Conservation (phyloP, 106 monocot species). For the Dioscorea zingiberensis region DNA sequence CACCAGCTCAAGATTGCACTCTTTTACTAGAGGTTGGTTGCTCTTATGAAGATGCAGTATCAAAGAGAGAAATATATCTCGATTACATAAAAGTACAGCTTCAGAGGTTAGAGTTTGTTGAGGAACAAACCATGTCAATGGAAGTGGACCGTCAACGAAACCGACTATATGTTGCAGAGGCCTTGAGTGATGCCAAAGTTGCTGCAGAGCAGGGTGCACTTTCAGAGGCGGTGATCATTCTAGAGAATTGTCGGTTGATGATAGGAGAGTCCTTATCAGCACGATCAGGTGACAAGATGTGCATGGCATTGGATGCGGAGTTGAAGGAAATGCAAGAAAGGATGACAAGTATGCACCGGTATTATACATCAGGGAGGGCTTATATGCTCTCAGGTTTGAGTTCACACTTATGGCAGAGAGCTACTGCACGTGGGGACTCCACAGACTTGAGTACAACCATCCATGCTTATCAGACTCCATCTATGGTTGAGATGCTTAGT, state of each 20-base stretch:
- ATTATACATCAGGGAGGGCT: slow-evolving; percentile 79
- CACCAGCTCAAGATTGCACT: slow-evolving; percentile 21
- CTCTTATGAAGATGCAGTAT: slow-evolving; percentile 45
- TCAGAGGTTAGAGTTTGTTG: slow-evolving; percentile 22
- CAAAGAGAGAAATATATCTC: slow-evolving; percentile 26
- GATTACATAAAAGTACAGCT: slow-evolving; percentile 30
- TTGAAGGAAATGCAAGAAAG: slow-evolving; percentile 88
- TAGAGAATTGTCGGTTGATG: slow-evolving; percentile 36
- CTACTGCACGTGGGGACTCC: slow-evolving; percentile 78
- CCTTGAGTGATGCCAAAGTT: slow-evolving; percentile 56
- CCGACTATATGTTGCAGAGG: slow-evolving; percentile 67
- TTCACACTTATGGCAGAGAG: slow-evolving; percentile 95
- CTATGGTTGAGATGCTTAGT: slow-evolving; percentile 82
- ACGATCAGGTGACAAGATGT: slow-evolving; percentile 47
- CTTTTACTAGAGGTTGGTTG: slow-evolving; percentile 42
- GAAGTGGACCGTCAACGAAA: slow-evolving; percentile 83
- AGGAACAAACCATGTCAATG: slow-evolving; percentile 23
- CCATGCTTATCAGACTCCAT: slow-evolving; percentile 75
- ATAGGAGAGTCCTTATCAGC: slow-evolving; percentile 41
- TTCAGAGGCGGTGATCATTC: slow-evolving; percentile 46
- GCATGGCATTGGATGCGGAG: slow-evolving; percentile 58
- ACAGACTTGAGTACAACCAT: slow-evolving; percentile 49
- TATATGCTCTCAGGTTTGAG: slow-evolving; percentile 87
- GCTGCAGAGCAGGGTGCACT: slow-evolving; percentile 68
- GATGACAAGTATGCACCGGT: slow-evolving; percentile 68